These are phyloP conservation scores for Fibroporia radiculosa DNA, from an alignment of 768 basidiomycete genomes.

Conservation along the genomic window DNA sequence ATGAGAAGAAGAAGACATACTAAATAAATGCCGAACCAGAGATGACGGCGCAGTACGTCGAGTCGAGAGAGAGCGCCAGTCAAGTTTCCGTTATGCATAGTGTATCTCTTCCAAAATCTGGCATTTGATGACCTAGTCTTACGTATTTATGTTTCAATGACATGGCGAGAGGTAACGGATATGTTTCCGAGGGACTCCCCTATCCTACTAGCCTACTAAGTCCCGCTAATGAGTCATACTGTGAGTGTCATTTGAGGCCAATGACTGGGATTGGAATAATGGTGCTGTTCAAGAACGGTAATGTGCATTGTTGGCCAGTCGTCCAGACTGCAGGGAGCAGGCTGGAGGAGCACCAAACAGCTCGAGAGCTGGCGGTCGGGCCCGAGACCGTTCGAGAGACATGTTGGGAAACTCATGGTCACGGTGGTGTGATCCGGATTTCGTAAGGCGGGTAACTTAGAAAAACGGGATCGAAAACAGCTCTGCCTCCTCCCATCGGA, in stretches of 20 bases:
- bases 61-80: background rate
- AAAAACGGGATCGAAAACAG: background rate
- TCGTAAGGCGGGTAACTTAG: background rate
- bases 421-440: conserved; percentile 1
- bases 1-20: conserved; percentile 98
- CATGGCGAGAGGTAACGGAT: no score
- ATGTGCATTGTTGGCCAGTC: no score
- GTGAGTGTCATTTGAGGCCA: no score
- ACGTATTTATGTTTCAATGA: background rate
- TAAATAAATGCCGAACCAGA: conserved; percentile 21
- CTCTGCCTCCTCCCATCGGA: background rate
- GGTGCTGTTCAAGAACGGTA: no score
- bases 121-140: background rate
- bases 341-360: no score
- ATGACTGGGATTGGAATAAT: no score
- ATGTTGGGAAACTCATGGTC: background rate
- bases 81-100: background rate
- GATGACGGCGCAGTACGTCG: background rate
- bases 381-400: background rate
- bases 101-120: background rate
- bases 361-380: no score
- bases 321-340: no score
- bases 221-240: no score
- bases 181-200: no score
- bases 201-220: no score